These are phyloP conservation scores for Rhodotorula sp. DNA, from an alignment of 1,284 basidiomycete species.

Conservation along the genomic window DNA sequence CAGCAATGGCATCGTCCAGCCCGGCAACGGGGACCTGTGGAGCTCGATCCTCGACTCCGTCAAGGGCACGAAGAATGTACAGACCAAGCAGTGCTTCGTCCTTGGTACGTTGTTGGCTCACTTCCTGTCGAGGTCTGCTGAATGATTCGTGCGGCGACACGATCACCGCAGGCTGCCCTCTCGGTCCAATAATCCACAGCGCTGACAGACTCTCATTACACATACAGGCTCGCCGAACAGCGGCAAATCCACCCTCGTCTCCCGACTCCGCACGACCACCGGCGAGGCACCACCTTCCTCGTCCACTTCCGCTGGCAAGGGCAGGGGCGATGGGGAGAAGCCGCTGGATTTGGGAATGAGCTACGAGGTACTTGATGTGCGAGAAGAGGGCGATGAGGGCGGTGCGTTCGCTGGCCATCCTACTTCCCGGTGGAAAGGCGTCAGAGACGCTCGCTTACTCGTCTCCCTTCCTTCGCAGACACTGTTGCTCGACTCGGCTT, in stretches of 20 bases:
- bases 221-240: constrained; percentile 3
- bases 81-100: constrained; percentile 77
- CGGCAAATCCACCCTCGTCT: constrained; percentile 19
- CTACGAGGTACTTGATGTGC: constrained; percentile 79
- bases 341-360: constrained; percentile 70
- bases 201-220: neutral
- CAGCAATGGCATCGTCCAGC: neutral
- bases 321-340: constrained; percentile 23
- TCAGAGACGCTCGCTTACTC: constrained; percentile 25
- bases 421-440: constrained; percentile 10
- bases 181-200: no score
- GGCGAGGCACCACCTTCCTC: constrained; percentile 4
- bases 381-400: constrained; percentile 79
- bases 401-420: constrained; percentile 55
- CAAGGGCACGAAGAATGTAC: constrained; percentile 75
- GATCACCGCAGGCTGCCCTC: neutral
- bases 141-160: neutral
- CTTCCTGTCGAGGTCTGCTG: neutral
- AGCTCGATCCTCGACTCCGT: constrained; percentile 85
- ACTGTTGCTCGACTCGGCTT: constrained; percentile 35
- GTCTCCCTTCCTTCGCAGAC: constrained; percentile 31
- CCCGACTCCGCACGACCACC: neutral
- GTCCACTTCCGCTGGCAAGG: neutral
- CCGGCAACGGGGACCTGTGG: constrained; percentile 65
- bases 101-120: constrained; percentile 61